A percentile compares a stretch with the other conserved stretches of the same genome.
These are phyloP conservation scores for Monascus ruber DNA, from an alignment of 2,329 filamentous ascomycete species.

Conservation along the genomic window DNA sequence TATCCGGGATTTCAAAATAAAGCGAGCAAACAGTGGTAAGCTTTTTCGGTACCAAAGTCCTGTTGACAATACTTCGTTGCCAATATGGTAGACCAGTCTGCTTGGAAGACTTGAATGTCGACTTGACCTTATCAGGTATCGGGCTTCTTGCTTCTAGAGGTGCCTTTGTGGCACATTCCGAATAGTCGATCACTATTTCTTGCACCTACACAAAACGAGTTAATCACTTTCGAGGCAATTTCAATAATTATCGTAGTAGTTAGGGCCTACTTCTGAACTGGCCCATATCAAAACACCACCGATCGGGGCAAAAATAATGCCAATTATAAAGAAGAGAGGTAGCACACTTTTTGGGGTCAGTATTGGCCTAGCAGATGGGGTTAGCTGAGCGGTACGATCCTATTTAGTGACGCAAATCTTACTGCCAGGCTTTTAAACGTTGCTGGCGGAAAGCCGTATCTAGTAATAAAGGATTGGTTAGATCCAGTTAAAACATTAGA, in stretches of 20 bases:
- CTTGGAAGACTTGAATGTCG: constrained; percentile 58
- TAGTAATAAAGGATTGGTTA: constrained; percentile 27
- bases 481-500: constrained; percentile 4
- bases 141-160: constrained; percentile 44
- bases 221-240: not conserved
- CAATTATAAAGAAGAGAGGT: constrained; percentile 81
- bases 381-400: constrained; percentile 6
- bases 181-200: constrained; percentile 86
- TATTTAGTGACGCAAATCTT: constrained; percentile 32
- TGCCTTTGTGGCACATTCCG: constrained; percentile 55
- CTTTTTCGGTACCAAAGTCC: constrained; percentile 11
- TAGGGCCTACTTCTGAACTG: constrained; percentile 57
- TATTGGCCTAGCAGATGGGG: constrained; percentile 56
- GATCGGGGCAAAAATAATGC: constrained; percentile 86
- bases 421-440: constrained; percentile 97
- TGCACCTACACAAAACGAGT: constrained; percentile 51
- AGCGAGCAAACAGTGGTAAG: constrained; percentile 54
- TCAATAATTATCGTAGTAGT: not conserved
- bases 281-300: constrained; percentile 79
- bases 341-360: constrained; percentile 88
- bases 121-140: constrained; percentile 42
- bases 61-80: constrained; percentile 13
- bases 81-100: constrained; percentile 20
- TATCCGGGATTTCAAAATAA: constrained; percentile 66
- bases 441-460: constrained; percentile 97